Conservation (phyloP, 371 early-diverging fungal genomes). For the Actinomucor elegans region DNA sequence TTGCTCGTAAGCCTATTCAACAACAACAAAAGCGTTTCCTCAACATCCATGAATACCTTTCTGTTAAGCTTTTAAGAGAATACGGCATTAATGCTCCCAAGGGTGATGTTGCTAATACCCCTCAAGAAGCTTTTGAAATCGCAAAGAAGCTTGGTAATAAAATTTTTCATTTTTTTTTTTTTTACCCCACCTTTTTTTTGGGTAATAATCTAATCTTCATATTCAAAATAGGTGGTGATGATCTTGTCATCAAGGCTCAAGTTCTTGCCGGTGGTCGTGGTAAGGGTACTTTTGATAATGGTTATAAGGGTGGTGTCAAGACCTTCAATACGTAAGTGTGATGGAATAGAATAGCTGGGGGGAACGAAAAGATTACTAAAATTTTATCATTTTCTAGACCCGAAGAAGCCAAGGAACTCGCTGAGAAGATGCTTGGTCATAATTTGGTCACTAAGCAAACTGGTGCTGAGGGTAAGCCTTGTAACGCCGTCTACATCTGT, state of each 20-base stretch:
- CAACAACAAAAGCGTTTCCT: constrained; percentile 86
- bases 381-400: constrained; percentile 55
- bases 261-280: constrained; percentile 99
- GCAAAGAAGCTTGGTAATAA: constrained; percentile 85
- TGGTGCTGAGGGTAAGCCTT: constrained; percentile 92
- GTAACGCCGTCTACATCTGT: constrained; percentile 92
- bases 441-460: constrained; percentile 98
- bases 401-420: constrained; percentile 84
- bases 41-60: constrained; percentile 96
- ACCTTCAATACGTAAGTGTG: constrained; percentile 84
- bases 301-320: constrained; percentile 96
- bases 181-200: background rate
- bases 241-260: constrained; percentile 98
- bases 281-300: constrained; percentile 94
- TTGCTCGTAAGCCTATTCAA: constrained; percentile 51
- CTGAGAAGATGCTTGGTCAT: constrained; percentile 96
- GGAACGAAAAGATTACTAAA: too few species aligned
- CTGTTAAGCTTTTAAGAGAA: constrained; percentile 87
- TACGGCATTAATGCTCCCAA: constrained; percentile 92
- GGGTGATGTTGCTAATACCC: constrained; percentile 87
- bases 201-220: constrained; percentile 1
- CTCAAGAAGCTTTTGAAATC: constrained; percentile 86
- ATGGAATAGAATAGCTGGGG: too few species aligned
- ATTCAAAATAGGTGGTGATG: constrained; percentile 62
- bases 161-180: background rate